Evolutionary conservation across 768 basidiomycete species (phyloP).

Genomic region (Phanerodontia chrysosporium): DNA sequence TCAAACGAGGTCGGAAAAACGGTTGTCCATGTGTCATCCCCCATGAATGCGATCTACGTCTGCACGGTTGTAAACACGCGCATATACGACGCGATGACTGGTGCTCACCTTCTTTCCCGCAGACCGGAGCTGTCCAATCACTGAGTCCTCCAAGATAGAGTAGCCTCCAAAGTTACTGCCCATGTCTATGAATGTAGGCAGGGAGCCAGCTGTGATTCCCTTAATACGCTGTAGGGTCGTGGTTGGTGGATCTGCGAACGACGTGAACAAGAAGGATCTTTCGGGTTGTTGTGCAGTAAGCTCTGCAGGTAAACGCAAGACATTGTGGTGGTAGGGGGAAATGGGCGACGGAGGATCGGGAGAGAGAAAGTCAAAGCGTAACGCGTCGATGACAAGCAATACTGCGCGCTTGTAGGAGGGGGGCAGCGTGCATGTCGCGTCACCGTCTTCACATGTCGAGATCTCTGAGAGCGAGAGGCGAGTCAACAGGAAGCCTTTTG

Average conservation of each 20-base stretch:
- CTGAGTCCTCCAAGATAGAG: conserved; percentile 82
- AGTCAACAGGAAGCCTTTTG: conserved; percentile 84
- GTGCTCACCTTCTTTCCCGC: conserved; percentile 56
- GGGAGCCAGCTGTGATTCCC: conserved; percentile 88
- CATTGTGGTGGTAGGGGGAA: conserved; percentile 74
- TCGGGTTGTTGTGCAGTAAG: conserved; percentile 60
- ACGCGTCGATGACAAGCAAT: conserved; percentile 83
- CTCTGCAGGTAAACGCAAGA: conserved; percentile 74
- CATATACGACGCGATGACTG: neutral
- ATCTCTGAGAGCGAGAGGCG: conserved; percentile 65
- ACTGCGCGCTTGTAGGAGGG: conserved; percentile 79
- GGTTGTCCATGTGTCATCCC: conserved; percentile 95
- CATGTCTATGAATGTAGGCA: conserved; percentile 95
- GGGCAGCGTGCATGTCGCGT: conserved; percentile 38
- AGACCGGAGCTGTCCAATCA: conserved; percentile 65
- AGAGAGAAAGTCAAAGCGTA: conserved; percentile 91
- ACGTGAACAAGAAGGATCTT: conserved; percentile 83
- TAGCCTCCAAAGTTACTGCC: conserved; percentile 90
- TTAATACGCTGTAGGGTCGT: conserved; percentile 94
- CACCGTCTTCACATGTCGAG: conserved; percentile 35
- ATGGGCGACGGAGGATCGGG: conserved; percentile 57
- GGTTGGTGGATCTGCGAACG: conserved; percentile 92
- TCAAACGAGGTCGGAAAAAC: conserved; percentile 79
- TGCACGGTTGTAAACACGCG: conserved; percentile 17
- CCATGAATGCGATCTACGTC: conserved; percentile 79